Evolutionary conservation across 192 early-diverging fungal genomes (phyloP), one percentile per base, ranked within the genome.

Genomic region (Rhizophagus sp.): DNA sequence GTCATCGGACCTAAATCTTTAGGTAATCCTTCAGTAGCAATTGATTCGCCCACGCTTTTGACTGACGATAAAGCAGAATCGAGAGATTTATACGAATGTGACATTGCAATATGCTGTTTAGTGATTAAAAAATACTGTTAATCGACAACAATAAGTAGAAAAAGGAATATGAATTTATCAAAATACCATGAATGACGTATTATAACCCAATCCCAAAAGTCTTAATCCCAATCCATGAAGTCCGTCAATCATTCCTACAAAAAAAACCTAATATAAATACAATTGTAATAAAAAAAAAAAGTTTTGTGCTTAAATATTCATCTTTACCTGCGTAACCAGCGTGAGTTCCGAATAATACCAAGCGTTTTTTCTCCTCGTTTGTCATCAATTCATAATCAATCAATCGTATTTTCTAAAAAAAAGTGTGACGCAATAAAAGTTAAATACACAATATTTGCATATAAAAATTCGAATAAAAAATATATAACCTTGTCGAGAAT

Each of bases 321-420:
- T 73, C 1, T 50, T 62, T 83, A 89, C 95, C 97, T 17, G 97
- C 96, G 75, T 97, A 96, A 11, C 98, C 98, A 1, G 98, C 98
- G 75, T 95, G 95, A 62, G 89, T 92, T 73, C 96, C 95, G 87
- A 99, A 99, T 65, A 95, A 89, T 25, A 99, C 97, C 62, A 97
- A 84, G 13, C 97, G 93, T 73, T 92, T 90, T 44, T 86, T 84
- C 24, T 85, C 65, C 15, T 92, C 92, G 78, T 98, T 90, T 7
- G 90, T 92, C 90, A 99, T 90, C 57, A 98, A 89, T 84, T 99
- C 98, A 80, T 99, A 99, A 86, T 99, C 98, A 64, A 98, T 94
- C 65, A 99, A 84, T 10, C 94, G 92, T 79, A 98, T 95, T 75
- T 90, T 91, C 93, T 94, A 78, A 30, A 69, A 19, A 19, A 5